phyloP scores from a whole-genome alignment of 805 yeast species.

The Wickerhamomyces xylosicus region DNA sequence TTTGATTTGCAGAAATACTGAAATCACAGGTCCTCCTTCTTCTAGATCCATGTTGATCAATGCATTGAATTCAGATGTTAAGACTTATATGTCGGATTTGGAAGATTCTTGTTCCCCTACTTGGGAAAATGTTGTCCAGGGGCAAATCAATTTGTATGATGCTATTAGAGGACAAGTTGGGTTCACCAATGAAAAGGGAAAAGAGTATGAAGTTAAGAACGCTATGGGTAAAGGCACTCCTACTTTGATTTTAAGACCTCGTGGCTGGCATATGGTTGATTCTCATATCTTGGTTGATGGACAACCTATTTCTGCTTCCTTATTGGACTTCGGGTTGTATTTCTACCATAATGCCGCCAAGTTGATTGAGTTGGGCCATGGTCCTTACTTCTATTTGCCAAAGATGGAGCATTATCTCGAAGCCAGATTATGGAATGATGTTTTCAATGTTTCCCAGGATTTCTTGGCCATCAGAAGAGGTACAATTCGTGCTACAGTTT shows the following conservation, averaged over 20 bases:
- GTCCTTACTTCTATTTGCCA: conserved; percentile 77
- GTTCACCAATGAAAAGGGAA: conserved; percentile 25
- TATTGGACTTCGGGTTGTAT: conserved; percentile 71
- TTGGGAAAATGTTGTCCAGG: conserved; percentile 70
- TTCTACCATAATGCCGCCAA: conserved; percentile 67
- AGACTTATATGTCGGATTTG: conserved; percentile 79
- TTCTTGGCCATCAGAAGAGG: conserved; percentile 61
- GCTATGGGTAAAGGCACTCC: conserved; percentile 47
- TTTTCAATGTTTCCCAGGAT: conserved; percentile 70
- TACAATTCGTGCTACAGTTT: conserved; percentile 69
- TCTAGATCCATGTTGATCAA: conserved; percentile 77
- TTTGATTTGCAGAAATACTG: conserved; percentile 62
- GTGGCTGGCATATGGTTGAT: conserved; percentile 84
- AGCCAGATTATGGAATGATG: conserved; percentile 76
- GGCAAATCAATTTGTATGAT: conserved; percentile 70
- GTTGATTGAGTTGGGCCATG: conserved; percentile 53
- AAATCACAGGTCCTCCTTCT: conserved; percentile 74
- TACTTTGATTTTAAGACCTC: conserved; percentile 73
- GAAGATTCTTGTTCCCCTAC: conserved; percentile 85
- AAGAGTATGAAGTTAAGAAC: conserved; percentile 22
- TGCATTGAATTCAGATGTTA: conserved; percentile 69
- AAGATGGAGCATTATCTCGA: conserved; percentile 83
- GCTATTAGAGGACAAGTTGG: conserved; percentile 59
- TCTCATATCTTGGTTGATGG: conserved; percentile 61
- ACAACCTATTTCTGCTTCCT: conserved; percentile 71